A percentile compares a stretch with the other conserved stretches of the same genome.
Conservation (phyloP, 768 basidiomycete genomes). For the Psilocybe azurescens region DNA sequence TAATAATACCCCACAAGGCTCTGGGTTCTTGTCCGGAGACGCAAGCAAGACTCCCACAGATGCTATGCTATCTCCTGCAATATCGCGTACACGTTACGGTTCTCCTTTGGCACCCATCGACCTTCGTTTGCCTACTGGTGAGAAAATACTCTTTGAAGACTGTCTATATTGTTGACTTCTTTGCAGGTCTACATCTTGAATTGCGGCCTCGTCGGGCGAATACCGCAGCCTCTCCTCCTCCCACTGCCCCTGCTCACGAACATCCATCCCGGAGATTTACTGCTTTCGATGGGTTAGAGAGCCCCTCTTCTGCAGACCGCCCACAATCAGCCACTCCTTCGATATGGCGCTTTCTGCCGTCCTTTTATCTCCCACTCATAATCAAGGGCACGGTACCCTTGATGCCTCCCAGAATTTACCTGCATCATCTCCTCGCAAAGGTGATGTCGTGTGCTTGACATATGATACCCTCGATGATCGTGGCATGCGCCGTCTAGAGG, state of each 20-base stretch:
- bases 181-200: not conserved
- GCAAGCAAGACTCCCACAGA: not conserved
- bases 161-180: not conserved
- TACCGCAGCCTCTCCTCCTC: constrained; percentile 29
- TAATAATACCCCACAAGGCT: constrained; percentile 37
- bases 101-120: not conserved
- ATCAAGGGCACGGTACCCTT: constrained; percentile 9
- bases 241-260: constrained; percentile 30
- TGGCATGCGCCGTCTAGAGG: constrained; percentile 77
- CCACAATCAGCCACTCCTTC: constrained; percentile 30
- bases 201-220: constrained; percentile 17
- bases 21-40: constrained; percentile 18
- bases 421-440: constrained; percentile 47
- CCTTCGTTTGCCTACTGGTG: not conserved
- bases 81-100: not conserved
- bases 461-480: constrained; percentile 80
- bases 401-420: constrained; percentile 12
- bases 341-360: constrained; percentile 58
- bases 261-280: constrained; percentile 22
- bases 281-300: constrained; percentile 21
- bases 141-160: not conserved
- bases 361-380: constrained; percentile 46
- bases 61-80: not conserved
- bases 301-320: constrained; percentile 23
- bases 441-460: constrained; percentile 73